A percentile compares a stretch with the other conserved stretches of the same genome.
phyloP scores from a whole-genome alignment of 1,139 yeast genomes.

The Suhomyces bokatorum region DNA sequence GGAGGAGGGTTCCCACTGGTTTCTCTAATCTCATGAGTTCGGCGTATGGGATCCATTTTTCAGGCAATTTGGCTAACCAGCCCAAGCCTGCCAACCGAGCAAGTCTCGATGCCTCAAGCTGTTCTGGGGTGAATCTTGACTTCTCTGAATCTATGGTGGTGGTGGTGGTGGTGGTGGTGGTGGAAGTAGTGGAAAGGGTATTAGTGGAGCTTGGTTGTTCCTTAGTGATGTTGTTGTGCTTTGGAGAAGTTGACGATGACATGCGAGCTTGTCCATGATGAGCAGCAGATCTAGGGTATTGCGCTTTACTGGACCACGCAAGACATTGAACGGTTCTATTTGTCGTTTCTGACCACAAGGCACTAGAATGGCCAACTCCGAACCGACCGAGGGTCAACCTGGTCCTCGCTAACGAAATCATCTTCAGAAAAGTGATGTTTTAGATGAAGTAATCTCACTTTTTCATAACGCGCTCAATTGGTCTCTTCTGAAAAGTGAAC shows the following conservation, averaged over 20 bases:
- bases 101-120: slow-evolving; percentile 55
- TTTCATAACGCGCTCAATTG: slow-evolving; percentile 1
- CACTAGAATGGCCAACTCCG: not conserved
- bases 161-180: not conserved
- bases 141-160: not conserved
- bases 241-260: not conserved
- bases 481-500: not conserved
- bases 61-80: slow-evolving; percentile 64
- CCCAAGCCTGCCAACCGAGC: slow-evolving; percentile 63
- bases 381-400: not conserved
- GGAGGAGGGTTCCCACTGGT: slow-evolving; percentile 88
- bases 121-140: slow-evolving; percentile 50
- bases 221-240: not conserved
- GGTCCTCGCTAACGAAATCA: not conserved
- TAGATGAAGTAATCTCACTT: not conserved
- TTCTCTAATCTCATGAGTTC: slow-evolving; percentile 89
- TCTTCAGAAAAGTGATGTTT: not conserved
- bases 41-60: slow-evolving; percentile 80
- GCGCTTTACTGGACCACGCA: not conserved
- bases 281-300: not conserved
- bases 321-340: not conserved
- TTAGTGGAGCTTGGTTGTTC: not conserved
- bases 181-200: too few species aligned
- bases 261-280: not conserved
- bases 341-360: not conserved